phyloP scores from a whole-genome alignment of 2,329 filamentous ascomycete species.

The Aspergillus hortae region DNA sequence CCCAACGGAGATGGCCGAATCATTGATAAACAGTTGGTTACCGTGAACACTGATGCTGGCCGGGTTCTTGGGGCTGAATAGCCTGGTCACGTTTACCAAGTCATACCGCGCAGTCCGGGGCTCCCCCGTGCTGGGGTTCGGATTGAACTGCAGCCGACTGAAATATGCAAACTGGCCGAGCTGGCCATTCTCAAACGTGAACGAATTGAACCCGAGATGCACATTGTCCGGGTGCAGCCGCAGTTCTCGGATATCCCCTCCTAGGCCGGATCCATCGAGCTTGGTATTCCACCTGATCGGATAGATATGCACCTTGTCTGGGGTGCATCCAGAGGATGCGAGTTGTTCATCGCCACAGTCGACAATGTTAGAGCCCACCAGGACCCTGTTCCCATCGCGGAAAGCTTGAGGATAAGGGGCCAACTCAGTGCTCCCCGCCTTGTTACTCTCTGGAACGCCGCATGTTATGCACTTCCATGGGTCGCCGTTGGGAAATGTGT shows the following conservation, averaged over 20 bases:
- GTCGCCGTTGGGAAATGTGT: slow-evolving; percentile 43
- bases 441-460: slow-evolving; percentile 35
- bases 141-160: slow-evolving; percentile 41
- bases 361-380: slow-evolving; percentile 28
- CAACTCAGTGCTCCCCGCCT: slow-evolving; percentile 14
- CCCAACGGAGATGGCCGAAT: slow-evolving; percentile 35
- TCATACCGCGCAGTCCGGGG: slow-evolving; percentile 38
- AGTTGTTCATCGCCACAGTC: slow-evolving; percentile 37
- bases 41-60: slow-evolving; percentile 21
- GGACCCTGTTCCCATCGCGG: slow-evolving; percentile 33
- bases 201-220: slow-evolving; percentile 44
- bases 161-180: slow-evolving; percentile 32
- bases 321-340: slow-evolving; percentile 35
- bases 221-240: slow-evolving; percentile 46
- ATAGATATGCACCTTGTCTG: slow-evolving; percentile 37
- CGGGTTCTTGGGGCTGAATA: slow-evolving; percentile 24
- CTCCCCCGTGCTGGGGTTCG: slow-evolving; percentile 25
- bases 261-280: slow-evolving; percentile 26
- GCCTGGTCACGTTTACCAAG: slow-evolving; percentile 36
- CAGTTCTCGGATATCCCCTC: slow-evolving; percentile 40
- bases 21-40: slow-evolving; percentile 27
- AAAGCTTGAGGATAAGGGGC: slow-evolving; percentile 46
- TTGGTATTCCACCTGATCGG: slow-evolving; percentile 38
- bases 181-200: slow-evolving; percentile 22
- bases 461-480: slow-evolving; percentile 50